These are phyloP conservation scores for Claviceps africana DNA, from an alignment of 2,329 filamentous ascomycete genomes.

Conservation along the genomic window DNA sequence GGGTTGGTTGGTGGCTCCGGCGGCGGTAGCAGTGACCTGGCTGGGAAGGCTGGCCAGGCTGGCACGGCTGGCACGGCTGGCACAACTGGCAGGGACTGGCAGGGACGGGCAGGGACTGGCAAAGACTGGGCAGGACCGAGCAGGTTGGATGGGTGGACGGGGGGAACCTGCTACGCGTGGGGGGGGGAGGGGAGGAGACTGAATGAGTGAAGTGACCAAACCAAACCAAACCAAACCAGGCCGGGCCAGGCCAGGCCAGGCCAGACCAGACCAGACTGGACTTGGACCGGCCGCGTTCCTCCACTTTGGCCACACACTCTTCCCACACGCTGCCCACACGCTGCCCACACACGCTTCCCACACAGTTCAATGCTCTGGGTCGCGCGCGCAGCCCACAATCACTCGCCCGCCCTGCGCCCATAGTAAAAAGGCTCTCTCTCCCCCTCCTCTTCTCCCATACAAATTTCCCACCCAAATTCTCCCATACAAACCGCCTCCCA, in stretches of 20 bases:
- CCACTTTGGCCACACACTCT: constrained; percentile 9
- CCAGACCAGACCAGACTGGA: neutral
- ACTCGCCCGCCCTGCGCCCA: constrained; percentile 31
- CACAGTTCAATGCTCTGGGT: too few relatives aligned
- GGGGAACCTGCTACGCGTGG: neutral
- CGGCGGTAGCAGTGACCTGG: constrained; percentile 1
- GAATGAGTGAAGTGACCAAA: too few relatives aligned
- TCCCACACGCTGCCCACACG: constrained; percentile 12
- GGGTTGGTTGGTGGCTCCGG: neutral
- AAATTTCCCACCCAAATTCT: constrained; percentile 42
- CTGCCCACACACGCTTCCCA: too few relatives aligned
- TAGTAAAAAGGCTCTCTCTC: constrained; percentile 47
- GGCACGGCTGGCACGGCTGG: too few relatives aligned
- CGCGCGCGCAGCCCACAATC: constrained; percentile 36
- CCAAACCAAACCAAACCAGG: too few relatives aligned
- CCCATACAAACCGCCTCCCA: constrained; percentile 32
- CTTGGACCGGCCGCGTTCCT: constrained; percentile 15
- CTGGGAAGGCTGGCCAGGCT: neutral
- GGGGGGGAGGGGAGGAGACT: too few relatives aligned
- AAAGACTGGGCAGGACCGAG: neutral
- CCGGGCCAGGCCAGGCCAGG: too few relatives aligned
- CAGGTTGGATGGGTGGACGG: constrained; percentile 1
- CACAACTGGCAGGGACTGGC: too few relatives aligned
- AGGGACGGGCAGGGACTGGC: too few relatives aligned
- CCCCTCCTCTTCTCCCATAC: constrained; percentile 46